These are phyloP conservation scores for Cutaneotrichosporon sp. DNA, from an alignment of 1,284 basidiomycete species.

Conservation along the genomic window DNA sequence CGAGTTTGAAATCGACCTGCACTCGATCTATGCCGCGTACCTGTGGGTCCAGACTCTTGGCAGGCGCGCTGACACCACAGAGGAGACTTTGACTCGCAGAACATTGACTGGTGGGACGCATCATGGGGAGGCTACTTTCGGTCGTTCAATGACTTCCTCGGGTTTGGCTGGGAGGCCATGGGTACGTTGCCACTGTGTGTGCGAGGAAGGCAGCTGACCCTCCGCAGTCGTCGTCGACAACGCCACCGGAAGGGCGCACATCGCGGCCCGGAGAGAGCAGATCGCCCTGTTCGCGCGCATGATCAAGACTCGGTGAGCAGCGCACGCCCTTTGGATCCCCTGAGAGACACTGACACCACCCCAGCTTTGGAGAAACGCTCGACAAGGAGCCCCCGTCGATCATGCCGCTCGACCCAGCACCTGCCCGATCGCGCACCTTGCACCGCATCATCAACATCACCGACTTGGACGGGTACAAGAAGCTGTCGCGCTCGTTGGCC, in stretches of 20 bases:
- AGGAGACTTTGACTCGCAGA: constrained; percentile 73
- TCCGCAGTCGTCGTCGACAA: constrained; percentile 66
- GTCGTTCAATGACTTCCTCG: constrained; percentile 76
- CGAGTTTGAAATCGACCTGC: constrained; percentile 80
- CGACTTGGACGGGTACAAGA: constrained; percentile 71
- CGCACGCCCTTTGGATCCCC: neutral
- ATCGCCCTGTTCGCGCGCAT: constrained; percentile 57
- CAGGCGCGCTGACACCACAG: constrained; percentile 23
- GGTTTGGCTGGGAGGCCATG: constrained; percentile 82
- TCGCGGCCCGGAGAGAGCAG: constrained; percentile 70
- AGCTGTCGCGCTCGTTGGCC: constrained; percentile 70
- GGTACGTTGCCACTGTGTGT: constrained; percentile 29
- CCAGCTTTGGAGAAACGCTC: constrained; percentile 48
- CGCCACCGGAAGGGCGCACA: constrained; percentile 71
- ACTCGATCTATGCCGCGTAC: constrained; percentile 81
- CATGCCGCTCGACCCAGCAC: constrained; percentile 48
- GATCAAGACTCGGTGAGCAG: constrained; percentile 49
- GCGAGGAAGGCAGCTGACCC: constrained; percentile 6
- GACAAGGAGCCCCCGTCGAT: constrained; percentile 47
- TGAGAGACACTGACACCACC: neutral
- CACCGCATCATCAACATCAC: constrained; percentile 69
- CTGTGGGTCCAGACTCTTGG: constrained; percentile 53
- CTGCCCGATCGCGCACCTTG: constrained; percentile 57
- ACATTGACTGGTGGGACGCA: constrained; percentile 72
- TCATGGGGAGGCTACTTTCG: constrained; percentile 79